Evolutionary conservation across 208 protist species (phyloP).

Genomic region (Phytomonas sp.): DNA sequence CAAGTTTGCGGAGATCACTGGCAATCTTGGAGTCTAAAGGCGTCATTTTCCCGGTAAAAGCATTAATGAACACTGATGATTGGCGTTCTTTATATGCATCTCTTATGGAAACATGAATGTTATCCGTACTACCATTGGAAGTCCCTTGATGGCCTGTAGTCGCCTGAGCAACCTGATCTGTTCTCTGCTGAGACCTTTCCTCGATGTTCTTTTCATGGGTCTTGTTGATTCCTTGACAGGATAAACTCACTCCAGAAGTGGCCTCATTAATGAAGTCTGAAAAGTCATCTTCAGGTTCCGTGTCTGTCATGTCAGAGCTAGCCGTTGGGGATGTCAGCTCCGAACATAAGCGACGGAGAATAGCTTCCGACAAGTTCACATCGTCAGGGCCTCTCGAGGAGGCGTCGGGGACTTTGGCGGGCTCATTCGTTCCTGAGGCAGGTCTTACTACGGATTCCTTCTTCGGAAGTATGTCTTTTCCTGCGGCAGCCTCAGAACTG

Average conservation of each 20-base stretch:
- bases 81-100: constrained; percentile 10
- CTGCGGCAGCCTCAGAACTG: not conserved
- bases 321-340: not conserved
- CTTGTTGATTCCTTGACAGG: not conserved
- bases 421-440: not conserved
- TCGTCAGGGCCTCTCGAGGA: not conserved
- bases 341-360: not conserved
- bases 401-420: not conserved
- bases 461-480: not conserved
- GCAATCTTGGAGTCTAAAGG: constrained; percentile 12
- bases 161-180: not conserved
- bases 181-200: not conserved
- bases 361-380: not conserved
- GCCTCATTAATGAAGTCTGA: not conserved
- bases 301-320: not conserved
- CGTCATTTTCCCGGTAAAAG: constrained; percentile 59
- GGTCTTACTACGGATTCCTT: not conserved
- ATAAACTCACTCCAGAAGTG: not conserved
- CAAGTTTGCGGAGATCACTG: constrained; percentile 28
- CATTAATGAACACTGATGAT: constrained; percentile 39
- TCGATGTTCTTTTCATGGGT: not conserved
- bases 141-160: not conserved
- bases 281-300: not conserved
- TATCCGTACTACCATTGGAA: not conserved
- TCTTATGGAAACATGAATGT: not conserved